Evolutionary conservation across 1,284 basidiomycete genomes (phyloP).

Genomic region (Sporisorium iseilematis-ciliati): DNA sequence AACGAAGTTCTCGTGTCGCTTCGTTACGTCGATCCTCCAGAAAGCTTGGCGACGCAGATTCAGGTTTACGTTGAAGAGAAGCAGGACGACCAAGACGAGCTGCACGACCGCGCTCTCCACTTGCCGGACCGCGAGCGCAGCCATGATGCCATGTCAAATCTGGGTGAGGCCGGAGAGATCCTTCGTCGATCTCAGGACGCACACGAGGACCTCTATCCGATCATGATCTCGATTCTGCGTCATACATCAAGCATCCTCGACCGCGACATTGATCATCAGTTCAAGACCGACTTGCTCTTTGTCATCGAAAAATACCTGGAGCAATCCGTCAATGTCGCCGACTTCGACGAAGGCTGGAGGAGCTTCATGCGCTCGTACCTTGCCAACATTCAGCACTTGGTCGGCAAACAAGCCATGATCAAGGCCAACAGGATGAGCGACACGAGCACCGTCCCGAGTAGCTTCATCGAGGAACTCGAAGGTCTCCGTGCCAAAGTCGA

Average conservation of each 20-base stretch:
- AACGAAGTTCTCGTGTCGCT: constrained; percentile 84
- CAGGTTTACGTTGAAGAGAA: constrained; percentile 87
- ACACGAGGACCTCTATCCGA: constrained; percentile 66
- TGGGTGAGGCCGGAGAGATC: constrained; percentile 51
- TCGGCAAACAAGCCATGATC: constrained; percentile 77
- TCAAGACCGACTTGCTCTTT: constrained; percentile 76
- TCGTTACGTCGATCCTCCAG: constrained; percentile 81
- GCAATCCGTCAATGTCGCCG: constrained; percentile 74
- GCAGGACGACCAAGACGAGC: constrained; percentile 86
- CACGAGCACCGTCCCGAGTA: constrained; percentile 71
- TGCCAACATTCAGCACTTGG: constrained; percentile 77
- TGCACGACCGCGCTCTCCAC: constrained; percentile 69
- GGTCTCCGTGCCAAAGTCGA: constrained; percentile 75
- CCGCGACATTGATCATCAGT: constrained; percentile 75
- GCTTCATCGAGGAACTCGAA: constrained; percentile 77
- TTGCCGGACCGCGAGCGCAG: constrained; percentile 23
- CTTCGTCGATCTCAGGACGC: constrained; percentile 45
- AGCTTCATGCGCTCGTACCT: constrained; percentile 77
- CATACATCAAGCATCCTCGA: constrained; percentile 75
- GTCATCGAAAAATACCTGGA: constrained; percentile 80
- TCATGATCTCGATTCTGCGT: constrained; percentile 71
- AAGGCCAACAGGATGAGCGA: constrained; percentile 72
- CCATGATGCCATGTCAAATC: constrained; percentile 27
- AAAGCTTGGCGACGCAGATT: constrained; percentile 79
- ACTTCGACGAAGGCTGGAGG: constrained; percentile 79